Base-by-base conservation (phyloP, 2,329 filamentous ascomycete species). In the Teratosphaeria pseudoeucalypti region DNA sequence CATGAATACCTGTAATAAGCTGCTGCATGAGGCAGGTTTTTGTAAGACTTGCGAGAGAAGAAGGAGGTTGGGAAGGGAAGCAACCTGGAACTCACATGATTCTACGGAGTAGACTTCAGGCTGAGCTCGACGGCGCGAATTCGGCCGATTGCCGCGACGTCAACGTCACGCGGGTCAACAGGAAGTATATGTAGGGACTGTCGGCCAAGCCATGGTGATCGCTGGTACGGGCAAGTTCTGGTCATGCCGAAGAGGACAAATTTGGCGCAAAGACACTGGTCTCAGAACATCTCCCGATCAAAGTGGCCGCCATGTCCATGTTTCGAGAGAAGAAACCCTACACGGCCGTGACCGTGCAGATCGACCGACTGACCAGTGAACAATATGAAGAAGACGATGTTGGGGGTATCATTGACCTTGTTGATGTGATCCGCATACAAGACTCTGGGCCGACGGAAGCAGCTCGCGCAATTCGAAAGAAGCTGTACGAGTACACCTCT, bases 371-470 rank as follows among this genome's bases (percentile, higher is more conserved):
- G 67, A 97, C 92, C 1, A 87, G 89, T 69, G 92, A 96, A 75
- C 81, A 88, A 63, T 95, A 89, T 74, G 88, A 95, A 62, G 90
- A 95, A 71, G 90, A 97, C 72, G 92, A 97, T 73, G 80, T 95
- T 43, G 88, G 89, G 68, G 94, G 92, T 27, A 90, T 99, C 64
- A 89, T 92, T 49, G 92, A 97, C 68, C 84, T 99, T 27, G 89
- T 97, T 64, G 94, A 99, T 74, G 90, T 94, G 59, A 89, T 99
- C 72, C 88, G 89, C 65, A 85, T 99, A 61, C 94, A 99, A 75
- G 81, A 83, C 29, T 88, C 89, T 6, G 94, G 94, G 0, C 90
- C 94, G 1, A 83, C 85, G 12, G 94, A 99, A 78, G 92, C 92
- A 61, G 90, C 92, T 58, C 85, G 94, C 70, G 92, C 94, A 55